These are phyloP conservation scores for Rubia peregrina DNA, from an alignment of 305 asterid genomes.

Conservation along the genomic window DNA sequence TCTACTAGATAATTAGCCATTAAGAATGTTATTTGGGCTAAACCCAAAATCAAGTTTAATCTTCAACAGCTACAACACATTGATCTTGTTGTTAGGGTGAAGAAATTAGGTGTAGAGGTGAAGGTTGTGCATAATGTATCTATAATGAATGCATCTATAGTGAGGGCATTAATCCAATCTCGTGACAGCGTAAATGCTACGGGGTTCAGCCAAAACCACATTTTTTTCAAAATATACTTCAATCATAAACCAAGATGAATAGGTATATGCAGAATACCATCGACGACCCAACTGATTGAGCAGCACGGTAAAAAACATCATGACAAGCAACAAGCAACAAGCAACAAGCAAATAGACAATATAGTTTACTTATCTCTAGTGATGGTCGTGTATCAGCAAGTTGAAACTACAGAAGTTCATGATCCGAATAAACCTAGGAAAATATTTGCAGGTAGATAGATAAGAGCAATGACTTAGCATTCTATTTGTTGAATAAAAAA, in stretches of 20 bases:
- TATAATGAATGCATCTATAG: slow-evolving; percentile 16
- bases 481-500: not conserved
- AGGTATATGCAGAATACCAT: not conserved
- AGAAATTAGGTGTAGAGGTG: slow-evolving; percentile 65
- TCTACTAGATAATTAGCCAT: too few species aligned
- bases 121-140: slow-evolving; percentile 90
- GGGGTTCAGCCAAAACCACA: too few species aligned
- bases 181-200: too few species aligned
- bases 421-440: slow-evolving; percentile 86
- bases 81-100: slow-evolving; percentile 86
- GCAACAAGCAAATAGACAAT: slow-evolving; percentile 11
- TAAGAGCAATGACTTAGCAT: slow-evolving; percentile 4
- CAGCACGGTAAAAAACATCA: not conserved
- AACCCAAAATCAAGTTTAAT: too few species aligned
- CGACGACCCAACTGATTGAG: not conserved
- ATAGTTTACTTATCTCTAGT: slow-evolving; percentile 47
- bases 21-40: too few species aligned
- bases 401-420: slow-evolving; percentile 92
- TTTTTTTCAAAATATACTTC: not conserved
- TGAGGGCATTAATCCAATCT: too few species aligned
- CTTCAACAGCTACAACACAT: slow-evolving; percentile 30
- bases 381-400: slow-evolving; percentile 91
- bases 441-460: slow-evolving; percentile 1
- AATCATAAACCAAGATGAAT: not conserved
- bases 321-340: slow-evolving; percentile 6